Base-by-base conservation (phyloP, 2,329 filamentous ascomycete genomes). In the Pleomassaria siparia region DNA sequence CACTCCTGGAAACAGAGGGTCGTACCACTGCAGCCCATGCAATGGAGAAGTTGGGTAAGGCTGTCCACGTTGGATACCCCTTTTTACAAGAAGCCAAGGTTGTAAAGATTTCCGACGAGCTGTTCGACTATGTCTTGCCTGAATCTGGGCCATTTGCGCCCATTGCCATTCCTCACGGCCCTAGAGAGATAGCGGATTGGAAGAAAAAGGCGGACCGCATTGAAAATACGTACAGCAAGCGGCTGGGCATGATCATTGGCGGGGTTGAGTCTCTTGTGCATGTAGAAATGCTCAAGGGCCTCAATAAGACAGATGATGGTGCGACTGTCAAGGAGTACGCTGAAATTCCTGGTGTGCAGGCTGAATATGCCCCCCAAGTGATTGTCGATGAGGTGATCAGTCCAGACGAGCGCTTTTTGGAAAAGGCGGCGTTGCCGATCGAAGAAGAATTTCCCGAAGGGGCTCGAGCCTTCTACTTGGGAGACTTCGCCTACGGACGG, bases 71-170 rank as follows among this genome's bases (percentile, higher is more conserved):
- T 51, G 91, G 92, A 29, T 99, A 95, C 64, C 94, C 94, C 1
- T 99, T 96, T 74, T 74, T 99, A 54, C 89, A 95, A 60, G 95
- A 99, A 73, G 94, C 89, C 44, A 92, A 92, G 73, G 85, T 99
- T 24, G 80, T 89, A 43, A 86, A 85, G 46, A 89, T 97, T 1
- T 92, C 91, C 1, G 94, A 99, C 66, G 92, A 97, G 69, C 78
- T 97, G 22, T 97, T 97, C 67, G 87, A 88, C 60, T 99, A 96
- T 64, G 78, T 85, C 15, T 76, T 94, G 28, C 80, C 86, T 1
- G 78, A 85, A 26, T 80, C 84, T 52, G 83, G 83, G 49, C 78
- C 77, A 32, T 70, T 69, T 30, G 28, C 44, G 12, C 77, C 91
- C 26, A 72, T 87, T 16, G 78, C 85, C 39, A 82, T 78, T 29